Evolutionary conservation across 2,329 filamentous ascomycete species (phyloP), one percentile per base, ranked within the genome.

Genomic region (Pseudocercospora cruenta): DNA sequence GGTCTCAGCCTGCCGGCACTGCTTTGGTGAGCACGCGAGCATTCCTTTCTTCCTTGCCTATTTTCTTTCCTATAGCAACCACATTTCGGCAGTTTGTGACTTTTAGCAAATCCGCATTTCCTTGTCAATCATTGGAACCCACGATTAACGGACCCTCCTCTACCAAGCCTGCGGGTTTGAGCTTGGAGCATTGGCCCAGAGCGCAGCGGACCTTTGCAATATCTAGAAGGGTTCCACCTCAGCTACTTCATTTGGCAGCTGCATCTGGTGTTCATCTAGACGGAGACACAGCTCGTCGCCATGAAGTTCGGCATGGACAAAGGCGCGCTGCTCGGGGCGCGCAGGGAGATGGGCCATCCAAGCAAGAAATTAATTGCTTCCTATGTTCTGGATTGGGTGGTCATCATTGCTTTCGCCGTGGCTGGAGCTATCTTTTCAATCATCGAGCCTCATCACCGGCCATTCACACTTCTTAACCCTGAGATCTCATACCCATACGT

Each of bases 401-500:
- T 91, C 65, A 85, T 91, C 65, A 79, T 90, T 61, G 64, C 61
- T 26, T 67, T 74, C 63, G 73, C 70, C 6, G 69, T 65, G 4
- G 66, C 66, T 6, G 71, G 68, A 28, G 71, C 64, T 12, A 67
- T 68, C 6, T 84, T 92, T 70, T 86, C 86, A 66, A 80, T 81
- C 54, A 80, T 89, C 60, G 82, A 83, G 0, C 91, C 91, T 0
- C 91, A 89, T 73, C 87, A 88, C 71, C 84, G 89, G 39, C 88
- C 89, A 0, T 94, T 95, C 77, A 89, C 87, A 36, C 84, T 92
- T 6, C 82, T 88, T 69, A 89, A 97, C 74, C 87, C 89, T 22
- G 86, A 87, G 67, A 96, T 97, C 74, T 91, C 92, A 19, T 96
- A 90, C 72, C 93, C 94, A 0, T 88, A 86, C 72, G 82, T 85